phyloP scores from a whole-genome alignment of 352 stramenopile genomes.

The Elongisporangium prolatum region DNA sequence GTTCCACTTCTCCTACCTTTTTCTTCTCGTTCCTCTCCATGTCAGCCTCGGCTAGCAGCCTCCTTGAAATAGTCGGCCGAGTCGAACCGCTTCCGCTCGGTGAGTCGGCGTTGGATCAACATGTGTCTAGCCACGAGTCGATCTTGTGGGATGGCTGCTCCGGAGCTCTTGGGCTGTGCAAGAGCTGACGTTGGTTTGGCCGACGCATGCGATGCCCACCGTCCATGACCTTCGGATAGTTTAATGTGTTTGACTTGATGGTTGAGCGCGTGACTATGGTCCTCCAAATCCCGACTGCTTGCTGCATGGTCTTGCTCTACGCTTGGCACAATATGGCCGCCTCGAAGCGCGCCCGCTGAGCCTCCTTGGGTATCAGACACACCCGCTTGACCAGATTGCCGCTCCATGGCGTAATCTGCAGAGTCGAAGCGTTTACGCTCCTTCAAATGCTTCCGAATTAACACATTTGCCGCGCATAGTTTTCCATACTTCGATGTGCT shows the following conservation, averaged over 20 bases:
- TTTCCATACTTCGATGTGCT: conserved; percentile 50
- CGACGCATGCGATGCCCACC: conserved; percentile 11
- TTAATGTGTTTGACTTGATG: conserved; percentile 80
- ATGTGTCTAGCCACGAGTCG: conserved; percentile 56
- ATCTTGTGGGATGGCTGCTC: conserved; percentile 7
- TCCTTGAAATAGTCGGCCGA: conserved; percentile 77
- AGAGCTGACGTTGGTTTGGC: neutral
- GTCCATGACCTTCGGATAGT: conserved; percentile 36
- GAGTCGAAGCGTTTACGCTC: conserved; percentile 84
- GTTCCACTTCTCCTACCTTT: neutral
- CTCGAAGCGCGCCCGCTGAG: conserved; percentile 9
- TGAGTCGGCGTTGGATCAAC: conserved; percentile 57
- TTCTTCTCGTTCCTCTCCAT: neutral
- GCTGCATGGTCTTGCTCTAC: conserved; percentile 1
- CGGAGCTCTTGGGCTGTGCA: neutral
- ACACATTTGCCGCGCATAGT: conserved; percentile 58
- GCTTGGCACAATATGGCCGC: conserved; percentile 17
- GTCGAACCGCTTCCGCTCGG: conserved; percentile 73
- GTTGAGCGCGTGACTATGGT: conserved; percentile 11
- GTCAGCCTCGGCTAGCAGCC: conserved; percentile 9
- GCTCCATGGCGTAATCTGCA: conserved; percentile 71
- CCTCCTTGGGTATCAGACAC: conserved; percentile 12
- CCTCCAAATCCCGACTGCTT: neutral
- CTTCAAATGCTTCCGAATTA: conserved; percentile 75
- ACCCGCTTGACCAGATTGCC: conserved; percentile 11